Base-by-base conservation (phyloP, 208 protist species). In the Phytomonas sp. region DNA sequence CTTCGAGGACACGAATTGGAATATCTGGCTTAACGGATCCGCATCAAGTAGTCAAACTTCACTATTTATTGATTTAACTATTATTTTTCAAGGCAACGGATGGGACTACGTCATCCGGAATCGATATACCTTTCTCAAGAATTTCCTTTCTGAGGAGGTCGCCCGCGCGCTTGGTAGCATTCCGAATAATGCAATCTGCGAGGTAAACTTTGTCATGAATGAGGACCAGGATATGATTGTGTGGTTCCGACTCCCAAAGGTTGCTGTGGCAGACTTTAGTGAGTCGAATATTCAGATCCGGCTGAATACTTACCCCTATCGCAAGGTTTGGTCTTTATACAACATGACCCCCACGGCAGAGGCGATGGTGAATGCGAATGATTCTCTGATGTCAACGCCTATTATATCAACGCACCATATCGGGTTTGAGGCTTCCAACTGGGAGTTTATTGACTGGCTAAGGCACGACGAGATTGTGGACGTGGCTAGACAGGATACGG, bases 401-500 rank as follows among this genome's bases (percentile, higher is more conserved):
- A 74, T 49, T 49, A 34, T 64, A 64, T 71, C 67, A 60, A 62
- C 61, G 66, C 79, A 84, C 64, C 69, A 74, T 32, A 63, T 84
- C 12, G 73, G 78, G 33, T 88, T 86, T 67, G 80, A 88, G 62
- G 83, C 80, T 29, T 63, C 74, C 30, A 72, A 83, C 72, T 88
- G 83, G 83, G 68, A 64, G 16, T 71, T 73, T 59, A 78, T 85
- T 60, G 66, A 84, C 42, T 66, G 62, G 37, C 72, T 75, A 56
- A 76, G 79, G 42, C 72, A 73, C 32, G 61, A 71, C 29, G 79
- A 77, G 69, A 70, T 87, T 49, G 63, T 78, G 61, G 70, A 64
- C 37, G 65, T 71, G 59, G 81, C 84, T 66, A 65, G 72, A 71
- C 69, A 67, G 16, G 82, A 75, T 42, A 83, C 82, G 29, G 77